phyloP scores from a whole-genome alignment of 257 asterid species.

The Cinchona pubescens region DNA sequence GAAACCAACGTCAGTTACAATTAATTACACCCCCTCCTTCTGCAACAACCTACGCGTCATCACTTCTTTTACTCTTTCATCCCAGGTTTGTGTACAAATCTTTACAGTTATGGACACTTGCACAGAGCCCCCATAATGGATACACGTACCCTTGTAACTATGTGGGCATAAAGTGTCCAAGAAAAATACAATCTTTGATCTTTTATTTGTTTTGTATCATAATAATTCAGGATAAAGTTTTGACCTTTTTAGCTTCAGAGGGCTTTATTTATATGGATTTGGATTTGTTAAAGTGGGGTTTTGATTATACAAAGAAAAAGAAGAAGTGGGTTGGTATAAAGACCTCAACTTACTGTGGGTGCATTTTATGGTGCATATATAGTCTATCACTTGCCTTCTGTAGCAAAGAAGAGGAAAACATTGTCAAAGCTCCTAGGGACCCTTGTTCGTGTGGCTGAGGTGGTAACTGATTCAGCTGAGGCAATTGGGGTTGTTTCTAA shows the following conservation, averaged over 20 bases:
- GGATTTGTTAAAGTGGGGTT: constrained; percentile 29
- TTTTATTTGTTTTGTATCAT: neutral
- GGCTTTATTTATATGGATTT: constrained; percentile 38
- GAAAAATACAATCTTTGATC: neutral
- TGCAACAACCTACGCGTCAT: constrained; percentile 8
- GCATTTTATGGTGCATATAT: constrained; percentile 56
- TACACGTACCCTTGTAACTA: neutral
- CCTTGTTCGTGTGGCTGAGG: constrained; percentile 43
- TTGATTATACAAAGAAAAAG: constrained; percentile 34
- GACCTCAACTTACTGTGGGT: constrained; percentile 43
- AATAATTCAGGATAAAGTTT: neutral
- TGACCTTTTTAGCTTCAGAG: neutral
- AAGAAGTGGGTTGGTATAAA: constrained; percentile 48
- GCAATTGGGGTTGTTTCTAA: constrained; percentile 54
- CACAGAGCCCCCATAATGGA: constrained; percentile 3
- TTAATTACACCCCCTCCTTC: too few species aligned
- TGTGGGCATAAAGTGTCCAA: neutral
- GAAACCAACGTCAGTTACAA: neutral
- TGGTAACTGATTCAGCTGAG: constrained; percentile 64
- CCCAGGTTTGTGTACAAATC: neutral
- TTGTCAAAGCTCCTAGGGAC: constrained; percentile 39
- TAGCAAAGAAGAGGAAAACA: constrained; percentile 49
- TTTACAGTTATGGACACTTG: neutral
- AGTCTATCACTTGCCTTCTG: constrained; percentile 48
- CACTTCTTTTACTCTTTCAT: neutral